phyloP scores from a whole-genome alignment of 2,329 filamentous ascomycete genomes.

The Xylaria sp. region DNA sequence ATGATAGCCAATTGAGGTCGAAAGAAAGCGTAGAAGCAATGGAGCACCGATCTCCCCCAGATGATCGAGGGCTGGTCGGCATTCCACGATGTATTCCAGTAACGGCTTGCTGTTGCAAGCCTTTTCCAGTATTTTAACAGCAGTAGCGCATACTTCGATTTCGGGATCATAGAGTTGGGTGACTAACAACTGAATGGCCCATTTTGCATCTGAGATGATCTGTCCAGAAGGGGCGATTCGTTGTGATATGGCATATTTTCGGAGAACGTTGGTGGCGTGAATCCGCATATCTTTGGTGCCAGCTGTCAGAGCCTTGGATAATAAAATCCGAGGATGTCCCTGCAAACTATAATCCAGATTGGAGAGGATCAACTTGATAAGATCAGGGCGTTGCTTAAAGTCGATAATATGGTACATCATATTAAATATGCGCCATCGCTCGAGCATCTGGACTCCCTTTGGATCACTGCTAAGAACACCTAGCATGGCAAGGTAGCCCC shows the following conservation, averaged over 20 bases:
- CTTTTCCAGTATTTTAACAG: slow-evolving; percentile 96
- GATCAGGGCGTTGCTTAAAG: slow-evolving; percentile 86
- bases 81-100: slow-evolving; percentile 96
- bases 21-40: slow-evolving; percentile 89
- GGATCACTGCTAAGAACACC: slow-evolving; percentile 85
- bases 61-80: slow-evolving; percentile 92
- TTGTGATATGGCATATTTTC: slow-evolving; percentile 81
- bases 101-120: slow-evolving; percentile 93
- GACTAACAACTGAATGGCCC: slow-evolving; percentile 97
- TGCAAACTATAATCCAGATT: slow-evolving; percentile 92
- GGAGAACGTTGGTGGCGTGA: slow-evolving; percentile 84
- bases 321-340: slow-evolving; percentile 89
- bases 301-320: slow-evolving; percentile 93
- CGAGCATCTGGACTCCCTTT: slow-evolving; percentile 87
- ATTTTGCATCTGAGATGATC: slow-evolving; percentile 78
- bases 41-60: slow-evolving; percentile 96
- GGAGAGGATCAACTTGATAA: slow-evolving; percentile 87
- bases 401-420: slow-evolving; percentile 99
- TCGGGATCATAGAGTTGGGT: slow-evolving; percentile 98
- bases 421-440: slow-evolving; percentile 97
- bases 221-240: slow-evolving; percentile 53
- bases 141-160: slow-evolving; percentile 94
- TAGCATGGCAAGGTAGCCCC: slow-evolving; percentile 93
- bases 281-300: slow-evolving; percentile 93
- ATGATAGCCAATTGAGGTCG: slow-evolving; percentile 96